Base-by-base conservation (phyloP, 306 rosid species). In the Medicago lupulina region DNA sequence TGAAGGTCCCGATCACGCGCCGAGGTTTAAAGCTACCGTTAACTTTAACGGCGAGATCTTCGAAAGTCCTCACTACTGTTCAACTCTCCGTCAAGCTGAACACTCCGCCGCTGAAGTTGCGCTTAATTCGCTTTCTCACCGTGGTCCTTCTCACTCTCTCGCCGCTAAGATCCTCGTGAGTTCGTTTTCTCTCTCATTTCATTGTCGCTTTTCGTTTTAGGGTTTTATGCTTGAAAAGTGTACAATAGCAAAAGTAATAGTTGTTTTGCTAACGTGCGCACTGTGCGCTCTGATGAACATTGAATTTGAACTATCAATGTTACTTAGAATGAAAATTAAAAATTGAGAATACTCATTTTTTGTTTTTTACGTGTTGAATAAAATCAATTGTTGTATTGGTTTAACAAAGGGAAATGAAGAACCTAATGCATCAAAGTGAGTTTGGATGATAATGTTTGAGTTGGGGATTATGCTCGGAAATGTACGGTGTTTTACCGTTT, bases 1-100 rank as follows among this genome's bases (percentile, higher is more conserved):
- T 67, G 97, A 92, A 86, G 97, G 97, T 81, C 97, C 97, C 0
- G 96, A 92, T 83, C 97, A 92, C 88, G 96, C 94, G 82, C 97
- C 97, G 15, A 78, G 96, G 86, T 92, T 92, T 83, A 92, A 92
- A 78, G 92, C 98, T 61, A 88, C 89, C 39, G 96, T 92, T 57
- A 90, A 92, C 89, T 92, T 92, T 40, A 90, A 90, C 87, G 92
- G 94, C 70, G 96, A 92, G 92, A 86, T 87, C 88, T 92, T 92
- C 57, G 93, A 90, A 69, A 85, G 92, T 70, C 94, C 96, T 60
- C 84, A 85, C 63, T 82, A 92, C 80, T 92, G 94, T 73, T 79
- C 88, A 3, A 92, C 98, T 64, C 91, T 92, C 84, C 92, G 96
- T 9, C 98, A 88, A 81, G 96, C 98, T 6, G 96, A 90, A 64